Evolutionary conservation across 1,284 basidiomycete species (phyloP), one percentile per base, ranked within the genome.

Genomic region (Veloboletus limbatus): DNA sequence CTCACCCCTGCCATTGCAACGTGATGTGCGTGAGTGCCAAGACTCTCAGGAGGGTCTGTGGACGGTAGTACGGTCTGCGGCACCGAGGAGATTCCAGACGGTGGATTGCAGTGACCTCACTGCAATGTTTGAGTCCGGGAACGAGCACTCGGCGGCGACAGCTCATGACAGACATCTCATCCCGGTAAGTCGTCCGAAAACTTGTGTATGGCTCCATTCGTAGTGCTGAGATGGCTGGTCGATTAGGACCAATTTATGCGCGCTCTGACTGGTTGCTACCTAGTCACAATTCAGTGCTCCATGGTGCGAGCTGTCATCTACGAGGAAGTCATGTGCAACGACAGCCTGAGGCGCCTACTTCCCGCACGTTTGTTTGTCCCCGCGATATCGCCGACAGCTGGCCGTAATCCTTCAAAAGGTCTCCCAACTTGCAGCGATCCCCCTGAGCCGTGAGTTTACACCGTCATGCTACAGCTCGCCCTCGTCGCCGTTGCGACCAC

Each of bases 361-460:
- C 6, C 5, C 33, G 7, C 51, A 54, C 34, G 39, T 57, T 45
- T 25, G 39, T 57, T 45, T 25, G 31, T 38, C 17, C 1, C 31
- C 5, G 24, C 40, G 3, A n/a, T 32, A 43, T 20, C n/a, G 20
- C 36, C 22, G 43, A 25, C n/a, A 11, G 25, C 9, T 3, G 13
- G n/a, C n/a, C 10, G 14, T 3, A 6, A 20, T 10, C 20, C 35
- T 30, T 41, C 18, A 40, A 54, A 45, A 54, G 2, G 20, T 20
- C 24, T 14, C 13, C 8, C 3, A 11, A 2, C 9, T 18, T 13
- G 25, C 18, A 13, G 24, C 9, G 11, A n/a, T 16, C 7, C 6
- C 6, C 6, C 13, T 8, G n/a, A 20, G 4, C 21, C 14, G 33
- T 34, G 32, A 33, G 34, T 40, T 30, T 14, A 8, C n/a, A 26